phyloP scores from a whole-genome alignment of 2,329 filamentous ascomycete genomes.

The Fonsecaea pugnacius region DNA sequence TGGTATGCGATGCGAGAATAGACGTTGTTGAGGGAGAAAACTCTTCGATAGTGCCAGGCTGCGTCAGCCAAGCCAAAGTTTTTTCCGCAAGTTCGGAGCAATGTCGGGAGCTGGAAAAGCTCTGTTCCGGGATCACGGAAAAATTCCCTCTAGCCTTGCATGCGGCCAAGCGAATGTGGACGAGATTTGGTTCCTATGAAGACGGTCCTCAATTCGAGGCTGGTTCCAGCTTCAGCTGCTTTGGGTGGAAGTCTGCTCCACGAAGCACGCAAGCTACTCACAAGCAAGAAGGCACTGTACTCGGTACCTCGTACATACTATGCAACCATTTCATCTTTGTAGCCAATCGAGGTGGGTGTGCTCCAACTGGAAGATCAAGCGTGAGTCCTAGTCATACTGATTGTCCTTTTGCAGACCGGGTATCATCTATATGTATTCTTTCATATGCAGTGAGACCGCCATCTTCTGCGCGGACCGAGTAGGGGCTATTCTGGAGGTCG shows the following conservation, averaged over 20 bases:
- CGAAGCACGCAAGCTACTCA: background rate
- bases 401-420: background rate
- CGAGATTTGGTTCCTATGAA: constrained; percentile 29
- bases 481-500: background rate
- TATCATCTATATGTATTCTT: background rate
- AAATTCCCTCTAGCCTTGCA: background rate
- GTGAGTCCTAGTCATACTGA: background rate
- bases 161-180: constrained; percentile 21
- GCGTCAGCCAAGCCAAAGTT: background rate
- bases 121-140: background rate
- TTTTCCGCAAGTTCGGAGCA: background rate
- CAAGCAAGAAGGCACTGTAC: background rate
- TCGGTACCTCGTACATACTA: background rate
- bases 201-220: constrained; percentile 5
- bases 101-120: background rate
- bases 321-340: background rate
- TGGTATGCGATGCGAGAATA: background rate
- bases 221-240: background rate
- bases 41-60: background rate
- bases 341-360: background rate
- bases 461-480: background rate
- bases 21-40: background rate
- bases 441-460: background rate
- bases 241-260: background rate
- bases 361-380: background rate